Base-by-base conservation (phyloP, 768 basidiomycete species). In the Paxillus rubicundulus region DNA sequence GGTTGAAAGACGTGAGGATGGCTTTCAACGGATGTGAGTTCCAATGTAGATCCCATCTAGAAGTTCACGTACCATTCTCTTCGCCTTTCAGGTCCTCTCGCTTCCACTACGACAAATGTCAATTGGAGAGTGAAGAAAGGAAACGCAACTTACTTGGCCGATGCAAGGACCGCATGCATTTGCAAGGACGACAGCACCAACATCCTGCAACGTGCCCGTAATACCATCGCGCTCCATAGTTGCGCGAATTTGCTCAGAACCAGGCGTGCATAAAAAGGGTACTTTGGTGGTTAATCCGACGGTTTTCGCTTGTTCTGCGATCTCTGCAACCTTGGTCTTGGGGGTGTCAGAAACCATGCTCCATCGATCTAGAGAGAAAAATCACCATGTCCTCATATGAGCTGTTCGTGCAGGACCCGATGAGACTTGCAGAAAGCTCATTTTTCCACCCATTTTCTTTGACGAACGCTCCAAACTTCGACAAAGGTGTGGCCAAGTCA, bases 111-210 rank as follows among this genome's bases (percentile, higher is more conserved):
- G 54, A 24, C 49, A 53, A 32, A 57, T 21, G 58, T 55, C 47
- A 41, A 53, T 38, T 27, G 13, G 21, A 50, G 46, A 42, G 44
- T 8, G 21, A 40, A 49, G 33, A 24, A 44, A 57, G 13, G 37
- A 30, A 14, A 33, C 41, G 24, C 14, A 42, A 58, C 74, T 32
- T 59, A 86, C 89, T 73, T 98, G 96, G 42, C 97, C 97, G 61
- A 98, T 99, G 67, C 97, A 99, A 21, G 97, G 97, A 47, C 97
- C 97, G 60, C 97, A 99, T 3, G 97, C 97, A 69, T 99, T 99
- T 6, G 97, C 95, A 33, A 99, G 77, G 20, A 99, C 96, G 47
- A 86, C 78, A 2, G 90, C 97, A n/a, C 97, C 97, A 47, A 98
- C 89, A 60, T 84, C 84, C 69, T 96, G 80, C 38, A 99, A 74